Evolutionary conservation across 345 rosid species (phyloP).

Genomic region (Salix koriyanagi): DNA sequence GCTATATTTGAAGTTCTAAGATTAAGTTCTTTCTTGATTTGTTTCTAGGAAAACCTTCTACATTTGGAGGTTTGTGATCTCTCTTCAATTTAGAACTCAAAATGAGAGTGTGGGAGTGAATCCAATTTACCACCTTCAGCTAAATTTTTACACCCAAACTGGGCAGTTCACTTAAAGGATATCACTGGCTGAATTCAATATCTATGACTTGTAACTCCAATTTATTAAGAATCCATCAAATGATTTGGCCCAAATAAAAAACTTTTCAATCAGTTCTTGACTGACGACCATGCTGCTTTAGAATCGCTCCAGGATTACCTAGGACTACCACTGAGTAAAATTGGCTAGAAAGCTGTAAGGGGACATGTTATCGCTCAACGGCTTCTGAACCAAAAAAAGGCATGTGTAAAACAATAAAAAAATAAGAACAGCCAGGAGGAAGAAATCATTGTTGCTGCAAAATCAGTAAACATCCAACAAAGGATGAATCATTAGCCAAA

Average conservation of each 20-base stretch:
- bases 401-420: background rate
- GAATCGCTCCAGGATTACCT: background rate
- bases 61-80: background rate
- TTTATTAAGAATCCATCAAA: background rate
- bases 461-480: slow-evolving; percentile 23
- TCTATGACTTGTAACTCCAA: background rate
- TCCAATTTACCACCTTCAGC: background rate
- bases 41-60: background rate
- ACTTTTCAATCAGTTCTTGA: background rate
- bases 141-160: background rate
- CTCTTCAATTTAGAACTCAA: background rate
- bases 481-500: slow-evolving; percentile 25
- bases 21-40: background rate
- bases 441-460: slow-evolving; percentile 16
- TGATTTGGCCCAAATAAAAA: background rate
- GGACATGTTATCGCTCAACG: background rate
- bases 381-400: background rate
- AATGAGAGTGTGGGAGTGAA: background rate
- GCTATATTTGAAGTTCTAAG: background rate
- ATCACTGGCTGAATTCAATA: background rate
- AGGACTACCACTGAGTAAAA: background rate
- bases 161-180: background rate
- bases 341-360: background rate
- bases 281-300: background rate
- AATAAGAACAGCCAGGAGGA: background rate